Percentiles rank a stretch among this genome's conserved stretches.
Evolutionary conservation across 2,329 filamentous ascomycete genomes (phyloP).

Genomic region (Botrytis fragariae): DNA sequence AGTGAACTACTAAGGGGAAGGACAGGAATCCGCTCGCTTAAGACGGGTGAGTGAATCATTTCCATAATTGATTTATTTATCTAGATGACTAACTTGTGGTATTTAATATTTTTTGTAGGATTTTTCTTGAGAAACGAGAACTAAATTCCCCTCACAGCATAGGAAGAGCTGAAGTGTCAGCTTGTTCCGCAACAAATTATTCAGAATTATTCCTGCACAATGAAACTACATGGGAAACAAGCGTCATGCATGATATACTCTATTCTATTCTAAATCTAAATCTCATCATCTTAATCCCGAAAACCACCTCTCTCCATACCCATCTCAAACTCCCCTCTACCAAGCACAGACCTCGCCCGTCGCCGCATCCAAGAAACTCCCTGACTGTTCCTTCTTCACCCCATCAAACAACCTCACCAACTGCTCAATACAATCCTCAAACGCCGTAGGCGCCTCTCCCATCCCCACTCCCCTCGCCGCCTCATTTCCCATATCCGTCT

Average conservation of each 20-base stretch:
- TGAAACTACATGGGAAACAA: not conserved
- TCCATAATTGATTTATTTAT: not conserved
- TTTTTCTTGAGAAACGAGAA: no score
- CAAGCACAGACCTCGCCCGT: slow-evolving; percentile 24
- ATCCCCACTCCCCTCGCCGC: slow-evolving; percentile 25
- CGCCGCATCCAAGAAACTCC: slow-evolving; percentile 22
- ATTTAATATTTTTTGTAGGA: no score
- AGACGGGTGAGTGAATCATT: not conserved
- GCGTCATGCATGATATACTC: not conserved
- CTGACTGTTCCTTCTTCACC: slow-evolving; percentile 23
- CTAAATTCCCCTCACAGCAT: no score
- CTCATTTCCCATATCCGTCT: slow-evolving; percentile 33
- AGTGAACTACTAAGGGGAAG: not conserved
- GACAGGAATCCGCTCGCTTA: not conserved
- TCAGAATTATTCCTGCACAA: no score
- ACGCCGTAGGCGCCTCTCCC: slow-evolving; percentile 25
- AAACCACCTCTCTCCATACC: no score
- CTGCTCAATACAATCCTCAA: slow-evolving; percentile 27
- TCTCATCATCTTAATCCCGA: no score
- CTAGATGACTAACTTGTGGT: not conserved
- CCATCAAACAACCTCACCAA: slow-evolving; percentile 26
- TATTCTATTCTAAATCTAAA: no score
- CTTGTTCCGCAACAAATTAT: no score
- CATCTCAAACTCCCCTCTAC: no score
- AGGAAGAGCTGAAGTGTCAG: no score